Base-by-base conservation (phyloP, 2,329 filamentous ascomycete species). In the Orbilia brochopaga region DNA sequence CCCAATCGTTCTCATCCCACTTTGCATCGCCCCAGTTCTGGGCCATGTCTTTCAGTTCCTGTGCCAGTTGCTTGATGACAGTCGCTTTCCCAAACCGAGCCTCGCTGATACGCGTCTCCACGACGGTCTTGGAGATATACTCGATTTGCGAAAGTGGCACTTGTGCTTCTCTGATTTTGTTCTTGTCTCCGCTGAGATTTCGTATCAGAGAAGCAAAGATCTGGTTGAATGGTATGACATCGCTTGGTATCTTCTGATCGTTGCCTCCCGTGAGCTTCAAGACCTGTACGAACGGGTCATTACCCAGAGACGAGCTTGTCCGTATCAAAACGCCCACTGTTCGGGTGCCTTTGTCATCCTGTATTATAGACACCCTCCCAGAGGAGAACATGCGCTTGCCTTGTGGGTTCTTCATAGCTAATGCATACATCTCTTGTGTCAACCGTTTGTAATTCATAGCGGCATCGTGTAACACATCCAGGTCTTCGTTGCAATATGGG, bases 1-100 rank as follows among this genome's bases (percentile, higher is more conserved):
- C 83, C 81, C 94, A 89, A 76, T 95, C 90, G 64, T 91, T 83
- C 80, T 99, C 94, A 63, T 92, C 86, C 90, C 92, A 97, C 24
- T 86, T 83, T 48, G 87, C 82, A 42, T 86, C 85, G 4, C 84
- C 83, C 92, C 93, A 97, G 0, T 87, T 87, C 51, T 83, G 83
- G 78, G 88, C 92, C 15, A 93, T 81, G 23, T 86, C 83, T 15
- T 85, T 80, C 35, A 97, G 83, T 64, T 88, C 86, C 46, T 88
- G 86, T 74, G 90, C 87, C 0, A 89, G 90, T 57, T 84, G 81
- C 60, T 83, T 83, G 58, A 83, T 77, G 0, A 83, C 82, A 73
- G 86, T 83, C 80, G 76, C 74, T 62, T 79, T 75, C 37, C 78
- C 78, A 40, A 78, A 80, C 46, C 81, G 78, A 42, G 81, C 77